These are phyloP conservation scores for Tuber umbilicatum DNA, from an alignment of 495 filamentous ascomycete genomes.

Conservation along the genomic window DNA sequence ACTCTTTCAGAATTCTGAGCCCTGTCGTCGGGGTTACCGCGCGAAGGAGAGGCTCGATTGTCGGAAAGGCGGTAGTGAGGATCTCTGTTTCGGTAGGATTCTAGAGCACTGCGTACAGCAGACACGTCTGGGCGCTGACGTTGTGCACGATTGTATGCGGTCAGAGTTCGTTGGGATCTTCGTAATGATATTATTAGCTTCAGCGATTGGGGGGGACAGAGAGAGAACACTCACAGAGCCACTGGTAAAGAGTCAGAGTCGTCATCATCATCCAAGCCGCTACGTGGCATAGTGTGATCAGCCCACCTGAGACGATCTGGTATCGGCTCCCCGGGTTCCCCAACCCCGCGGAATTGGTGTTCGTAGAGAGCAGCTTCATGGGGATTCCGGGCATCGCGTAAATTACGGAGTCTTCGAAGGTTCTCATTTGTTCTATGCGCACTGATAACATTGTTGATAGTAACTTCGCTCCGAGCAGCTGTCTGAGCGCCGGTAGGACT, in stretches of 20 bases:
- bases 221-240: background rate
- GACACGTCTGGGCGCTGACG: background rate
- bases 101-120: background rate
- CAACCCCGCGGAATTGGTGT: background rate
- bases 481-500: background rate
- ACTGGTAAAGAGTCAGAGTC: background rate
- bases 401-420: background rate
- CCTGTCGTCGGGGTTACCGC: background rate
- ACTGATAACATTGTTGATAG: background rate
- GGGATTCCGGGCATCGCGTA: background rate
- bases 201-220: background rate
- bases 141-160: background rate
- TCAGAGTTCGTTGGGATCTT: background rate
- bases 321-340: background rate
- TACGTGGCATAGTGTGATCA: background rate
- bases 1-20: background rate
- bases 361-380: background rate
- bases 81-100: slow-evolving; percentile 1
- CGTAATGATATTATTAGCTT: background rate
- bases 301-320: background rate
- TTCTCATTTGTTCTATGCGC: background rate
- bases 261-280: background rate
- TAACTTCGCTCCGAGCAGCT: background rate
- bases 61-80: background rate
- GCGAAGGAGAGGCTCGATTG: background rate